phyloP scores from a whole-genome alignment of 345 rosid genomes.

The Adansonia digitata region DNA sequence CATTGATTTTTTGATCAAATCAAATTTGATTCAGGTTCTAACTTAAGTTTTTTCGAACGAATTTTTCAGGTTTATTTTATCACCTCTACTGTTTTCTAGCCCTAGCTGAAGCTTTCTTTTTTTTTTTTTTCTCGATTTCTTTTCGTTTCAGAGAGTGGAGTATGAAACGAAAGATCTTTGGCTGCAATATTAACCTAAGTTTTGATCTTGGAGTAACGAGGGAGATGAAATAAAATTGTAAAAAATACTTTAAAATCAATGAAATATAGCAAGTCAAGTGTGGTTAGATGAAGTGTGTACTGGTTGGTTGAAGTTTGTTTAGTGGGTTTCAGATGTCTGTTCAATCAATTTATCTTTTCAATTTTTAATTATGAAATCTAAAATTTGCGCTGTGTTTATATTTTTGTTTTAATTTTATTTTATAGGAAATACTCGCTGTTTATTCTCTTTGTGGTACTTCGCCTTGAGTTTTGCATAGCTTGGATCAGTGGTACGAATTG shows the following conservation, averaged over 20 bases:
- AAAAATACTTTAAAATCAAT: background rate
- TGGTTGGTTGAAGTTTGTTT: background rate
- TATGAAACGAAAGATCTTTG: background rate
- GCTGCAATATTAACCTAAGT: background rate
- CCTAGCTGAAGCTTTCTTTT: background rate
- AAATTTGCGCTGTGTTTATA: no score
- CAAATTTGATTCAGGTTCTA: no score
- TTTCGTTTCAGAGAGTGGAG: background rate
- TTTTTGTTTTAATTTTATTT: background rate
- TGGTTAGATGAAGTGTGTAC: background rate
- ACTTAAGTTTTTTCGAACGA: no score
- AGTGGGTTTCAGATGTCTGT: background rate
- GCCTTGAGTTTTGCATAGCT: background rate
- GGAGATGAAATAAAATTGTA: background rate
- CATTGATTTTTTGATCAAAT: no score
- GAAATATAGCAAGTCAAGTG: background rate
- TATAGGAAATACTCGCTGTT: slow-evolving; percentile 16
- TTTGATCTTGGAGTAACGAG: background rate
- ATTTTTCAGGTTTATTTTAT: no score
- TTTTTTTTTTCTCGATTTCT: background rate
- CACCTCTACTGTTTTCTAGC: background rate
- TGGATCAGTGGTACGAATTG: slow-evolving; percentile 2
- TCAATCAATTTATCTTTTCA: background rate
- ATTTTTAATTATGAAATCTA: background rate
- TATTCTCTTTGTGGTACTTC: background rate